A percentile compares a stretch with the other conserved stretches of the same genome.
These are phyloP conservation scores for Musa troglodytarum DNA, from an alignment of 176 grass and related monocot genomes.

Conservation along the genomic window DNA sequence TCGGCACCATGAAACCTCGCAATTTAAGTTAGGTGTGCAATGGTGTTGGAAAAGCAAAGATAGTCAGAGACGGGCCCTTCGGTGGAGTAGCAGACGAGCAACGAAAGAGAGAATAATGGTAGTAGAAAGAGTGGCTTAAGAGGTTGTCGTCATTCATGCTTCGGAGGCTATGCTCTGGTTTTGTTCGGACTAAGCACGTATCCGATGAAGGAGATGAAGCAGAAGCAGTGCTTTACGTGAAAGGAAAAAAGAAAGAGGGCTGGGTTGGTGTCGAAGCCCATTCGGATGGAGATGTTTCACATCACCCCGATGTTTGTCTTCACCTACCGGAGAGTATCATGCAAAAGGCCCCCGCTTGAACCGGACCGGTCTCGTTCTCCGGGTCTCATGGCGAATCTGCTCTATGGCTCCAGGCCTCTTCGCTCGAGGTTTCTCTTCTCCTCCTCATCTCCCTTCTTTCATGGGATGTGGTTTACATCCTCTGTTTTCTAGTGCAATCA, in stretches of 20 bases:
- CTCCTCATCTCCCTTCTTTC: background rate
- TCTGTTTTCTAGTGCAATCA: too few species aligned
- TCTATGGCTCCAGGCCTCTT: background rate
- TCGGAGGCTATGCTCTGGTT: background rate
- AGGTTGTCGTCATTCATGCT: background rate
- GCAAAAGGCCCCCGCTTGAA: too few species aligned
- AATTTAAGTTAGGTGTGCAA: background rate
- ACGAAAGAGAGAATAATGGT: background rate
- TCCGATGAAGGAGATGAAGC: background rate
- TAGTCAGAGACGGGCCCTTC: background rate
- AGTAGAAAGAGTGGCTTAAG: too few species aligned
- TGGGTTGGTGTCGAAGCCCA: background rate
- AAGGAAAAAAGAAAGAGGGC: conserved; percentile 16
- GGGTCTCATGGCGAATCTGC: background rate
- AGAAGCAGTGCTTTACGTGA: conserved; percentile 18
- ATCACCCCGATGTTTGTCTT: background rate
- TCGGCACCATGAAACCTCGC: too few species aligned
- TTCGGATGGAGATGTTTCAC: background rate
- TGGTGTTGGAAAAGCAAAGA: conserved; percentile 2
- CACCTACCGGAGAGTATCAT: background rate
- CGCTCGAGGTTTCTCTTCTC: background rate
- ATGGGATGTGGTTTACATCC: background rate
- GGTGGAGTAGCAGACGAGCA: background rate
- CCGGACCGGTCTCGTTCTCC: too few species aligned
- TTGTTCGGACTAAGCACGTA: background rate